Conservation (phyloP, 768 basidiomycete genomes). For the Tylopilus vinaceipallidus region DNA sequence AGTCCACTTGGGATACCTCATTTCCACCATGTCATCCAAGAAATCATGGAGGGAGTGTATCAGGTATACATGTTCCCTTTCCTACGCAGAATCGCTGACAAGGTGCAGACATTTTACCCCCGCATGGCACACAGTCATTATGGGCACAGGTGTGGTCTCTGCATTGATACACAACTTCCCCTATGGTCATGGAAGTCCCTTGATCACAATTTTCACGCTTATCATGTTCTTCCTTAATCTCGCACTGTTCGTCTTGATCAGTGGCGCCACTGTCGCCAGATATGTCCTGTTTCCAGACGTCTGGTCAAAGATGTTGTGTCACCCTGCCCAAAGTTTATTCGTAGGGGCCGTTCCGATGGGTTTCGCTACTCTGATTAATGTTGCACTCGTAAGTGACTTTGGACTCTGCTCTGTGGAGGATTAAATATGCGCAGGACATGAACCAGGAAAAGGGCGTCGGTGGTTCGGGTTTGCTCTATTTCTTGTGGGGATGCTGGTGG, state of each 20-base stretch:
- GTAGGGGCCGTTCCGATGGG: constrained; percentile 47
- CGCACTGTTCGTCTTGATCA: constrained; percentile 37
- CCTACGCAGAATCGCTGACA: not conserved
- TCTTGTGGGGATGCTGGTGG: constrained; percentile 54
- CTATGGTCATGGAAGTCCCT: constrained; percentile 35
- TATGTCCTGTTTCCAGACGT: constrained; percentile 40
- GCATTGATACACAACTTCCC: constrained; percentile 43
- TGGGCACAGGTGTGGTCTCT: constrained; percentile 45
- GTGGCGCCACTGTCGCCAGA: constrained; percentile 35
- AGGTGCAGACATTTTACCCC: constrained; percentile 42
- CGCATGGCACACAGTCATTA: constrained; percentile 46
- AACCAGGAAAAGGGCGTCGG: constrained; percentile 39
- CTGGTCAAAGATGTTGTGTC: constrained; percentile 46
- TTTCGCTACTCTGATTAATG: constrained; percentile 42
- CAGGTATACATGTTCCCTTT: constrained; percentile 17
- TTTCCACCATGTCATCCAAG: constrained; percentile 16
- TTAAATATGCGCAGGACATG: constrained; percentile 20
- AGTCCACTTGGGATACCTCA: not conserved
- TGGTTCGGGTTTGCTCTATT: constrained; percentile 36
- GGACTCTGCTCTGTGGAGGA: not conserved
- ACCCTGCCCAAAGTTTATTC: constrained; percentile 46
- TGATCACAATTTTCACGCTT: constrained; percentile 36
- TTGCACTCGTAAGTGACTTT: constrained; percentile 33
- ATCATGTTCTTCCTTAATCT: constrained; percentile 41
- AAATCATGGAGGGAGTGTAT: constrained; percentile 39